Evolutionary conservation across 179 eudicot genomes (phyloP), one percentile per base, ranked within the genome.

Genomic region (Spergularia azorica): DNA sequence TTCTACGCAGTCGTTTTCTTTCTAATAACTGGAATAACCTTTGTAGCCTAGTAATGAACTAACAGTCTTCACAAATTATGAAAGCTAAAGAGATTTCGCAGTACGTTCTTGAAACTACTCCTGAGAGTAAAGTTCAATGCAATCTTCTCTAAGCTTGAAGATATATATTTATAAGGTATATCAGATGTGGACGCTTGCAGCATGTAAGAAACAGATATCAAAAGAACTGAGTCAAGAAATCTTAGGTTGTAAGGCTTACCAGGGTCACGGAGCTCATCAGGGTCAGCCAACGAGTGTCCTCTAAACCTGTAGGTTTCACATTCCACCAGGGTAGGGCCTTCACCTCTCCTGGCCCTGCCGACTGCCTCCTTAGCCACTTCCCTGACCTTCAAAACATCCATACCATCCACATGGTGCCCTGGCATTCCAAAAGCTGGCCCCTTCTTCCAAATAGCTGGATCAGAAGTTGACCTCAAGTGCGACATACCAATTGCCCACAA

Each of bases 401-500:
- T 92, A 46, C 98, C 97, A 83, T 95, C 98, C 11, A 95, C 98
- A 83, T 92, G 97, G 38, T 86, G 79, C 8, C 98, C 98, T 0
- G 95, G 97, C 95, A 95, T 91, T 74, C 98, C 97, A 80, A 95
- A 95, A 32, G 98, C 97, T 0, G 96, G 95, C 5, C 98, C 98
- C 77, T 95, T 95, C 90, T 95, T 90, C 94, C 94, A 92, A 73
- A 92, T 92, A 58, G 81, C 85, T 9, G 97, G 94, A 85, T 87
- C 98, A 3, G 97, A 92, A 52, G 98, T 95, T 11, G 98, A 85
- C 84, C 97, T 90, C 82, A 93, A 66, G 81, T 95, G 98, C 20
- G 97, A 92, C 98, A 95, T 95, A 82, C 98, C 98, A 76, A 93
- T 93, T 9, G 97, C 98, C 98, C 98, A 93, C 85, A 93, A 82